phyloP scores from a whole-genome alignment of 1,139 yeast genomes.

The Candida neerlandica region DNA sequence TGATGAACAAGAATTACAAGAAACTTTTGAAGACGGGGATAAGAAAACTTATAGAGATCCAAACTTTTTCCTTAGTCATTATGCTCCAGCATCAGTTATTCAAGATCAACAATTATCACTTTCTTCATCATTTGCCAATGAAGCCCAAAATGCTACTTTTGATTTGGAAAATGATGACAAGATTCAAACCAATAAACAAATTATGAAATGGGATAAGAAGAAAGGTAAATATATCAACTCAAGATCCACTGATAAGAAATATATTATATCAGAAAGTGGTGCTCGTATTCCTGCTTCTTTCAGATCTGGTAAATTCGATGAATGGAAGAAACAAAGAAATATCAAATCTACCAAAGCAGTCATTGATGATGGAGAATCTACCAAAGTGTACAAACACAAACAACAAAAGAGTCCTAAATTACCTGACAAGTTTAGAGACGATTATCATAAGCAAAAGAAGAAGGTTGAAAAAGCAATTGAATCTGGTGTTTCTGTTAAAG shows the following conservation, averaged over 20 bases:
- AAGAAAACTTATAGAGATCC: constrained; percentile 71
- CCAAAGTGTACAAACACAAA: constrained; percentile 71
- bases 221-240: constrained; percentile 87
- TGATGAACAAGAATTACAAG: constrained; percentile 52
- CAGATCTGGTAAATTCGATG: constrained; percentile 87
- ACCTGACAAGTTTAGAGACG: constrained; percentile 89
- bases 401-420: constrained; percentile 78
- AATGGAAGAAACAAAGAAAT: constrained; percentile 81
- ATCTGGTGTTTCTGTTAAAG: constrained; percentile 73
- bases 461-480: constrained; percentile 82
- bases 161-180: constrained; percentile 84
- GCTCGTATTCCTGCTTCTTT: constrained; percentile 90
- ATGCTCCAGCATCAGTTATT: constrained; percentile 77
- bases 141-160: constrained; percentile 81
- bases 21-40: constrained; percentile 60
- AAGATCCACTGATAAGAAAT: constrained; percentile 79
- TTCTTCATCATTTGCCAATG: constrained; percentile 73
- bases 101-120: constrained; percentile 80
- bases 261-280: constrained; percentile 93
- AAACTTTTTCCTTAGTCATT: constrained; percentile 84
- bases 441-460: constrained; percentile 80
- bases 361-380: constrained; percentile 30
- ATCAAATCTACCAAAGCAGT: constrained; percentile 38
- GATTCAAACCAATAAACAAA: constrained; percentile 63
- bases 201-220: constrained; percentile 92